phyloP scores from a whole-genome alignment of 116 monocot species.

The Papilionanthe hybrid region DNA sequence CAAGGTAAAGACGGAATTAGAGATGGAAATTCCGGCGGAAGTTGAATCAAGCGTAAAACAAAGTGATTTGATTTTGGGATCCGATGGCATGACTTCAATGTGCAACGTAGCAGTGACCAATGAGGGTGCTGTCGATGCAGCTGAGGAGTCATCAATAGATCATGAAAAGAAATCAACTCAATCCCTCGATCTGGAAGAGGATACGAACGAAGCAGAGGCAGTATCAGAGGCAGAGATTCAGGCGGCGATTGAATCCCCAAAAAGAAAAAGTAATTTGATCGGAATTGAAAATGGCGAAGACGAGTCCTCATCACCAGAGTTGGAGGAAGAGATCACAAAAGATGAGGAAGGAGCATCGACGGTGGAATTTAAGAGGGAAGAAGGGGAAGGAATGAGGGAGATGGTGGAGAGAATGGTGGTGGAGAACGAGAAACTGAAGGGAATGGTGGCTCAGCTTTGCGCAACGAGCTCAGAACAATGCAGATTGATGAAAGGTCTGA shows the following conservation, averaged over 20 bases:
- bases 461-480: constrained; percentile 54
- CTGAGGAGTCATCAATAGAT: neutral
- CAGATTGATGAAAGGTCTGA: constrained; percentile 46
- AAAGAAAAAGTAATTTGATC: neutral
- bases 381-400: constrained; percentile 17
- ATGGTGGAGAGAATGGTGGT: constrained; percentile 45
- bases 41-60: no score
- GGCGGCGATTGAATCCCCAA: neutral
- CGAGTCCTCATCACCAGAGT: neutral
- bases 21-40: neutral
- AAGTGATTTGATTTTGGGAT: no score
- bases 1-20: neutral
- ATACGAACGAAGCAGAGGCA: no score
- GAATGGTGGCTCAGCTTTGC: constrained; percentile 44
- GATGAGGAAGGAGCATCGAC: neutral
- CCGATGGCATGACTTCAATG: neutral
- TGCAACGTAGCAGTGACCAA: neutral
- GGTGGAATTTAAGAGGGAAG: neutral
- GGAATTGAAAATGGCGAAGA: neutral
- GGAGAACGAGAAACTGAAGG: constrained; percentile 47
- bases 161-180: neutral
- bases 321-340: neutral
- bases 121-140: neutral
- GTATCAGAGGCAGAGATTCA: neutral
- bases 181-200: neutral